Evolutionary conservation across 139 green algal species (phyloP), one percentile per base, ranked within the genome.

Genomic region (Gonium pectorale): DNA sequence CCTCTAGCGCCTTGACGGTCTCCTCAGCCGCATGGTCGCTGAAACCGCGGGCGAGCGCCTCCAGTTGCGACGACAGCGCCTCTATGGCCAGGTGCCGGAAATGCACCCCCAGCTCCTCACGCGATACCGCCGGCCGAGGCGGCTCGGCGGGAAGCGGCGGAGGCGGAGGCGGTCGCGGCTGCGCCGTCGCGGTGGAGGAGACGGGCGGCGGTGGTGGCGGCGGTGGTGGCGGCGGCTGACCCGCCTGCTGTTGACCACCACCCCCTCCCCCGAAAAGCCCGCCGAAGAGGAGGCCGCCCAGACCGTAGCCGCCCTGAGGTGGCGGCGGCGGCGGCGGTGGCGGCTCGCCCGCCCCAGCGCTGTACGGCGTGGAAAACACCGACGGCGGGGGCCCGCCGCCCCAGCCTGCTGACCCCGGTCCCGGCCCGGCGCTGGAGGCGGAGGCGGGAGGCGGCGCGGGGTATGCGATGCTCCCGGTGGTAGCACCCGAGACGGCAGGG

Each of bases 1-100:
- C 69, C 27, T 92, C 88, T 35, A 94, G 69, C 85, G 92, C 84
- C 35, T 51, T 37, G 51, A 92, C 86, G 31, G 89, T 89, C 54
- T 94, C 90, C 35, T 81, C 78, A 17, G 83, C 69, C 24, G 82
- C 92, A 24, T 81, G 66, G 7, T 59, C 35, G 29, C 35, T 43
- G 29, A 81, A 83, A 17, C 67, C 43, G 9, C 67, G 66, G 54
- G 74, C n/a, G 41, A 80, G 41, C 43, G 31, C 60, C 26, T 35
- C 17, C 44, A 88, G 49, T 69, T 72, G 79, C 52, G 37, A 22
- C 2, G 7, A 22, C 41, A 90, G 86, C 52, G 72, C 80, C 26
- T 60, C 37, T 40, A 90, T 41, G 27, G 72, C 79, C 31, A 87
- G 80, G 11, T 70, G 49, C 38, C 86, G 67, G 85, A 91, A 91